Evolutionary conservation across 2,329 filamentous ascomycete genomes (phyloP).

Genomic region (Waltergamsia citrina): DNA sequence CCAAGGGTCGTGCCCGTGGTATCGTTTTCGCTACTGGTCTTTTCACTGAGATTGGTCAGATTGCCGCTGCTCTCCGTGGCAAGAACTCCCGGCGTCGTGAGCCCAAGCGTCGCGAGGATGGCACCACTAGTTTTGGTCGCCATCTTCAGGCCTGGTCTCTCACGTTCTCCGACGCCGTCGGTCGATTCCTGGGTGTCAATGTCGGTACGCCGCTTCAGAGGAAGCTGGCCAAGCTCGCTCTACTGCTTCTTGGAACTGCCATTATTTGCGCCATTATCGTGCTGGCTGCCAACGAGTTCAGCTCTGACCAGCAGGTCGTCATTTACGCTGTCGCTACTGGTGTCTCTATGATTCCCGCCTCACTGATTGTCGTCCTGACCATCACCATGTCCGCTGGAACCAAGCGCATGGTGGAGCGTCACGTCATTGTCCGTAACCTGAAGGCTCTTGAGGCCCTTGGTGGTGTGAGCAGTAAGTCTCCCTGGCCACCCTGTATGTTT

Average conservation of each 20-base stretch:
- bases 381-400: conserved; percentile 50
- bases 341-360: conserved; percentile 40
- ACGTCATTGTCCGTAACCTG: conserved; percentile 44
- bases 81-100: conserved; percentile 22
- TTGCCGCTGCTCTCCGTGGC: conserved; percentile 37
- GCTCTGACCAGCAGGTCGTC: conserved; percentile 26
- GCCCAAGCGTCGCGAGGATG: conserved; percentile 33
- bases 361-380: conserved; percentile 41
- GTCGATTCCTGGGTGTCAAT: conserved; percentile 37
- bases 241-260: conserved; percentile 55
- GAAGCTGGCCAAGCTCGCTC: conserved; percentile 60
- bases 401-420: conserved; percentile 40
- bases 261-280: conserved; percentile 34
- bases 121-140: conserved; percentile 18
- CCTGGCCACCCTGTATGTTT: background rate
- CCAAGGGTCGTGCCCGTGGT: conserved; percentile 48
- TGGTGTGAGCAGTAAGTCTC: conserved; percentile 33
- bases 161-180: conserved; percentile 23
- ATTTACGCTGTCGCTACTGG: conserved; percentile 35
- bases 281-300: conserved; percentile 30
- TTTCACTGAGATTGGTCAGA: conserved; percentile 52
- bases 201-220: conserved; percentile 60
- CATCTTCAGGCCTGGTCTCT: conserved; percentile 25
- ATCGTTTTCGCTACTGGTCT: conserved; percentile 53
- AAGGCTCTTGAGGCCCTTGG: conserved; percentile 43